phyloP scores from a whole-genome alignment of 176 grass and related monocot species.

The Eragrostis nindensis region DNA sequence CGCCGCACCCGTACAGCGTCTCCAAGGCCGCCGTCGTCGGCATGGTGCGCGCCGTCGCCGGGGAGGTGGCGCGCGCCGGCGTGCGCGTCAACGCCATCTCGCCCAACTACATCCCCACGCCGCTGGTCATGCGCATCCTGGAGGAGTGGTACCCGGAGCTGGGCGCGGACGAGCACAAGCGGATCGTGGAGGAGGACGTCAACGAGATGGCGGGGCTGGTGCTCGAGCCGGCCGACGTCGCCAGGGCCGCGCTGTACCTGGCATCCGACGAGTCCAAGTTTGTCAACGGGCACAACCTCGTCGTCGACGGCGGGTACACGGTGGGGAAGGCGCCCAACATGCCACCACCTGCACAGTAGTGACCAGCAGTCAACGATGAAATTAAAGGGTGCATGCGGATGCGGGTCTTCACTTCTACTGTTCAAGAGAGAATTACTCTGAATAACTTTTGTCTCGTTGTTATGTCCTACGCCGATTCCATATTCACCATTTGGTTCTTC shows the following conservation, averaged over 20 bases:
- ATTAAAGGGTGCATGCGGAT: too few species aligned
- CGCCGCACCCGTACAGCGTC: neutral
- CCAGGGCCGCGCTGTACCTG: constrained; percentile 19
- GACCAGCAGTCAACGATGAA: too few species aligned
- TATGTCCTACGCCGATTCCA: too few species aligned
- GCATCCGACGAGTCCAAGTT: constrained; percentile 58
- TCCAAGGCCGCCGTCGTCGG: neutral
- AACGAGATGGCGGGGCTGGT: neutral
- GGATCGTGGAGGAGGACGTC: neutral
- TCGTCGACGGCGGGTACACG: too few species aligned
- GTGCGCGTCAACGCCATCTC: constrained; percentile 30
- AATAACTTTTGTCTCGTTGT: too few species aligned
- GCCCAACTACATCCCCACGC: constrained; percentile 4
- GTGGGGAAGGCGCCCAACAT: too few species aligned
- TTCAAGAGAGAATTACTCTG: too few species aligned
- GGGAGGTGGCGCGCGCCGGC: neutral
- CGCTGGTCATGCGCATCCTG: neutral
- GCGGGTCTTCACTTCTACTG: too few species aligned
- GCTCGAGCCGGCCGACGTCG: constrained; percentile 1
- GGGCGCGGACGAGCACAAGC: neutral
- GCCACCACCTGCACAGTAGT: too few species aligned
- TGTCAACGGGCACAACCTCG: too few species aligned
- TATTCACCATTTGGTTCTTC: too few species aligned
- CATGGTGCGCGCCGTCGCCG: neutral
- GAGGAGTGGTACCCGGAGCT: neutral